Evolutionary conservation across 352 stramenopile genomes (phyloP).

Genomic region (Pythium folliculosum): DNA sequence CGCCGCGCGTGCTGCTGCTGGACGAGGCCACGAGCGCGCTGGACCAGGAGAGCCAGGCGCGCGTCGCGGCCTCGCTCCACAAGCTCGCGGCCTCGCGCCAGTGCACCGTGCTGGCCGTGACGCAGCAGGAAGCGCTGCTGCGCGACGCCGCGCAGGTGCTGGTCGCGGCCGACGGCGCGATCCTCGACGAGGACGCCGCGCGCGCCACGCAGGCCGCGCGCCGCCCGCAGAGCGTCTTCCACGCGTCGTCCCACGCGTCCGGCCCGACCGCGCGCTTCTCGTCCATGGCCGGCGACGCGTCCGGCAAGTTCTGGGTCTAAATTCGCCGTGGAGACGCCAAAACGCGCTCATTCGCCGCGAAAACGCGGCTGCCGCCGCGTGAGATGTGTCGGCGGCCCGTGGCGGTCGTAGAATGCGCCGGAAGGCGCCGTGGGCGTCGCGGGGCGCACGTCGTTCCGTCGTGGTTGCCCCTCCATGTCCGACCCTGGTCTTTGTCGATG

Average conservation of each 20-base stretch:
- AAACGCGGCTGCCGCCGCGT: no score
- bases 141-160: conserved; percentile 5
- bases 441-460: no score
- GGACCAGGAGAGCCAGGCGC: conserved; percentile 31
- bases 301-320: background rate
- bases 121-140: conserved; percentile 6
- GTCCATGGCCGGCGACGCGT: background rate
- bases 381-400: no score
- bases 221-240: conserved; percentile 1
- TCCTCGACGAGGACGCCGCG: background rate
- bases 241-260: background rate
- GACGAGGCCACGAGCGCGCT: conserved; percentile 81
- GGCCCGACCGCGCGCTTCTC: background rate
- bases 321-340: background rate
- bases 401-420: no score
- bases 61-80: conserved; percentile 7
- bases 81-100: background rate
- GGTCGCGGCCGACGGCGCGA: conserved; percentile 1
- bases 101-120: conserved; percentile 18
- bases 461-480: no score
- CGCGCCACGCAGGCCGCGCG: conserved; percentile 2
- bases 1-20: conserved; percentile 72
- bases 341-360: no score
- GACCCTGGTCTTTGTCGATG: no score
- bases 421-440: no score